These are phyloP conservation scores for Saussurea involucrata DNA, from an alignment of 129 eudicot species.

Conservation along the genomic window DNA sequence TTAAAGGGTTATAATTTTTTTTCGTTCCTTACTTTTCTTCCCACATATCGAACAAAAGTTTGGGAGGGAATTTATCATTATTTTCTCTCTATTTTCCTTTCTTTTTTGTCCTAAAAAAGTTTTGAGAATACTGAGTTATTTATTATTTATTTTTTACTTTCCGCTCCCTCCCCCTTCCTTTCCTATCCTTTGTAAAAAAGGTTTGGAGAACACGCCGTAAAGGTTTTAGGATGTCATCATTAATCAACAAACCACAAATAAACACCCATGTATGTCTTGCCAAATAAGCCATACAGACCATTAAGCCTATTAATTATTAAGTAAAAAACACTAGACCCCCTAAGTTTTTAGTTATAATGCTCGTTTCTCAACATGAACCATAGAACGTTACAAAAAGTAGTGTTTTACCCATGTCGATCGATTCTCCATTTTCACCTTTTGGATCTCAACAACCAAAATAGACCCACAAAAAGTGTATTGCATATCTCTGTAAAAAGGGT, in stretches of 20 bases:
- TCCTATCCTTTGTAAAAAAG: too few relatives aligned
- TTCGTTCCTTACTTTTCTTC: too few relatives aligned
- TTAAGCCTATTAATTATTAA: not conserved
- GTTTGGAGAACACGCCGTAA: too few relatives aligned
- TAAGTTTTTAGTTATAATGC: not conserved
- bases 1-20: too few relatives aligned
- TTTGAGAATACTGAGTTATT: too few relatives aligned
- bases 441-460: not conserved
- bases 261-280: not conserved
- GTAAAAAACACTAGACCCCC: not conserved
- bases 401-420: not conserved
- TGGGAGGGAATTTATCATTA: too few relatives aligned
- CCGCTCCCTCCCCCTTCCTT: too few relatives aligned
- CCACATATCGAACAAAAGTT: too few relatives aligned
- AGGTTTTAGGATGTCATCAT: too few relatives aligned
- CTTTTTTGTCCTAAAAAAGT: too few relatives aligned
- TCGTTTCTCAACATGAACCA: not conserved
- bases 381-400: not conserved
- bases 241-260: not conserved
- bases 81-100: too few relatives aligned
- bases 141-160: too few relatives aligned
- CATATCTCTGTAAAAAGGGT: not conserved
- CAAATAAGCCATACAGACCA: not conserved
- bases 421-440: constrained; percentile 2
- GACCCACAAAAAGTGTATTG: not conserved